phyloP scores from a whole-genome alignment of 176 grass and related monocot species.

The Cocos nucifera region DNA sequence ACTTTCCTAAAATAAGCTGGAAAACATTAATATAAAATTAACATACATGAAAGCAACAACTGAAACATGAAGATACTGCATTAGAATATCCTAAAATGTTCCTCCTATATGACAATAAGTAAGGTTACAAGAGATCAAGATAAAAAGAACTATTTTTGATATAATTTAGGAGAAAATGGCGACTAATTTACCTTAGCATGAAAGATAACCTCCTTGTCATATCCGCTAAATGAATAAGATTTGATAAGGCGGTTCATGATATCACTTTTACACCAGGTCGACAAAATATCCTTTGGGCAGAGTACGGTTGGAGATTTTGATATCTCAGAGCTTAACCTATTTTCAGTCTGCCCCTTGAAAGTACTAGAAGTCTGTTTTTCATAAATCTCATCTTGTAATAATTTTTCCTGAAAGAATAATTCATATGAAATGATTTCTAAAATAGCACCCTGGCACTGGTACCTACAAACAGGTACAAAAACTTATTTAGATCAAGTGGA shows the following conservation, averaged over 20 bases:
- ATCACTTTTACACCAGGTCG: conserved; percentile 46
- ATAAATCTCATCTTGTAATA: conserved; percentile 32
- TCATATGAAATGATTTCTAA: conserved; percentile 78
- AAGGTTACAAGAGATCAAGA: not conserved
- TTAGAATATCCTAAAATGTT: no score
- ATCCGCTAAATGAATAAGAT: conserved; percentile 39
- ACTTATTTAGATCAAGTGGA: conserved; percentile 6
- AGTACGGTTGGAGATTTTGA: conserved; percentile 24
- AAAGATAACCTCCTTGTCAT: conserved; percentile 47
- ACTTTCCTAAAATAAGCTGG: no score
- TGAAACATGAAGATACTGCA: no score
- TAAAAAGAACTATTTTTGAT: conserved; percentile 3
- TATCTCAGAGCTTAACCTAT: no score
- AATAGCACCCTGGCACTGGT: conserved; percentile 48
- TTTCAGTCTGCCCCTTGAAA: conserved; percentile 14
- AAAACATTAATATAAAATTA: no score
- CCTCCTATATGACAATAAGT: not conserved
- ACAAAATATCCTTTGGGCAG: conserved; percentile 29
- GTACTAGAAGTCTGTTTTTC: conserved; percentile 7
- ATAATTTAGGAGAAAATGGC: conserved; percentile 7
- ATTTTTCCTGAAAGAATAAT: conserved; percentile 65
- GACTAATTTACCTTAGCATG: conserved; percentile 51
- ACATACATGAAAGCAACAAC: no score
- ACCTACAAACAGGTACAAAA: conserved; percentile 37
- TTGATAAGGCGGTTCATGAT: conserved; percentile 39